A percentile compares a stretch with the other conserved stretches of the same genome.
Conservation (phyloP, 179 eudicot genomes). For the Gypsophila paniculata region DNA sequence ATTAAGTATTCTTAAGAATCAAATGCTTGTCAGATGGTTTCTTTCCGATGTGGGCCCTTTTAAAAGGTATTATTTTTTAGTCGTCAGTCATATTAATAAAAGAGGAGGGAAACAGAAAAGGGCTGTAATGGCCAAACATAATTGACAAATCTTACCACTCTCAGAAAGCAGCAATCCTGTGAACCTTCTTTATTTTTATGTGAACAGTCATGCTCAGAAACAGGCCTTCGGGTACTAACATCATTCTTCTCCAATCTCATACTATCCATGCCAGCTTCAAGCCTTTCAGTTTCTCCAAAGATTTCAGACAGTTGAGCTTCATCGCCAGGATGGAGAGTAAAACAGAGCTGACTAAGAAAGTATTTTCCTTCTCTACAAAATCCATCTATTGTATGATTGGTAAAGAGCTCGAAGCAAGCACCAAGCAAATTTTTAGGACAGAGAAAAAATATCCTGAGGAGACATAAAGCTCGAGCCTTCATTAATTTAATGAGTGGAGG, state of each 20-base stretch:
- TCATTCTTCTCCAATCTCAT: constrained; percentile 26
- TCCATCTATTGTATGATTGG: constrained; percentile 46
- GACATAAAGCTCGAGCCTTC: constrained; percentile 59
- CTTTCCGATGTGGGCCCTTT: background rate
- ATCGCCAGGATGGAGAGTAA: constrained; percentile 33
- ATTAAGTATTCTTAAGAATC: background rate
- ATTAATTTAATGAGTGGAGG: constrained; percentile 47
- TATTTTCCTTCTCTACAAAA: constrained; percentile 48
- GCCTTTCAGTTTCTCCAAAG: constrained; percentile 23
- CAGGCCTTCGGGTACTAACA: constrained; percentile 20
- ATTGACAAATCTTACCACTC: constrained; percentile 53
- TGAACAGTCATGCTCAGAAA: constrained; percentile 24
- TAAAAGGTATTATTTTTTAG: constrained; percentile 1
- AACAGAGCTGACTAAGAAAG: constrained; percentile 60
- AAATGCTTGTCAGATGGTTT: constrained; percentile 7
- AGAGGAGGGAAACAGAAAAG: background rate
- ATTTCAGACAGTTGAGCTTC: constrained; percentile 20
- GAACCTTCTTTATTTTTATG: constrained; percentile 30
- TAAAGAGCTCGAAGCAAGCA: constrained; percentile 73
- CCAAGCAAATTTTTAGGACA: constrained; percentile 67
- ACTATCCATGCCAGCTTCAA: constrained; percentile 26
- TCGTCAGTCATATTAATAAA: background rate
- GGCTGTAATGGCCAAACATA: constrained; percentile 5
- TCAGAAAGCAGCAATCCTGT: constrained; percentile 56
- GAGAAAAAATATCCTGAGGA: constrained; percentile 67